Evolutionary conservation across 441 rosid species (phyloP).

Genomic region (Omphalea diandra): DNA sequence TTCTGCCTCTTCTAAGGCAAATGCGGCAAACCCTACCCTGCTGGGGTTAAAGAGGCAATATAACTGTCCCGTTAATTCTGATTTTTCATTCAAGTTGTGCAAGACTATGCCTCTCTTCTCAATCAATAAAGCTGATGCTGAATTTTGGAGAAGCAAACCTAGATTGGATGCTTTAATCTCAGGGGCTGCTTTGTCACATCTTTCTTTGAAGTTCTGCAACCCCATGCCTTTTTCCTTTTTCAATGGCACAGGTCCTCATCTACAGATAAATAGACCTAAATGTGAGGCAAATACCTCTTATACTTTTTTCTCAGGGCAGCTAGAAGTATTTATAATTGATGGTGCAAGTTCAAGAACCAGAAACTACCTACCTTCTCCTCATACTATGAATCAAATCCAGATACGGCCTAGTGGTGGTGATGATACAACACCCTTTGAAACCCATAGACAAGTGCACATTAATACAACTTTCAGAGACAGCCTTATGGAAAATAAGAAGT

Average conservation of each 20-base stretch:
- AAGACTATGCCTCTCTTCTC: conserved; percentile 1
- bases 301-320: not conserved
- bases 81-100: conserved; percentile 6
- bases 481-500: too few relatives aligned
- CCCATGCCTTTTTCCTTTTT: conserved; percentile 5
- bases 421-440: not conserved
- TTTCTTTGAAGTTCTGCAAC: conserved; percentile 16
- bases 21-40: conserved; percentile 3
- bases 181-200: not conserved
- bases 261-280: not conserved
- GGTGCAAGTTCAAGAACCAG: not conserved
- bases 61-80: conserved; percentile 14
- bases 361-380: conserved; percentile 8
- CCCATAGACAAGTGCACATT: not conserved
- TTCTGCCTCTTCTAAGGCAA: conserved; percentile 2
- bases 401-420: not conserved
- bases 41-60: conserved; percentile 18
- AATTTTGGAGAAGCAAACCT: not conserved
- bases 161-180: conserved; percentile 4
- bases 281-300: not conserved
- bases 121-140: not conserved
- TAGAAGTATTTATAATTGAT: not conserved
- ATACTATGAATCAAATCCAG: not conserved
- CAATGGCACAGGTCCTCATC: conserved; percentile 7
- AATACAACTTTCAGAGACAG: not conserved